phyloP scores from a whole-genome alignment of 148 eudicot species.

The Persicaria maculosa region DNA sequence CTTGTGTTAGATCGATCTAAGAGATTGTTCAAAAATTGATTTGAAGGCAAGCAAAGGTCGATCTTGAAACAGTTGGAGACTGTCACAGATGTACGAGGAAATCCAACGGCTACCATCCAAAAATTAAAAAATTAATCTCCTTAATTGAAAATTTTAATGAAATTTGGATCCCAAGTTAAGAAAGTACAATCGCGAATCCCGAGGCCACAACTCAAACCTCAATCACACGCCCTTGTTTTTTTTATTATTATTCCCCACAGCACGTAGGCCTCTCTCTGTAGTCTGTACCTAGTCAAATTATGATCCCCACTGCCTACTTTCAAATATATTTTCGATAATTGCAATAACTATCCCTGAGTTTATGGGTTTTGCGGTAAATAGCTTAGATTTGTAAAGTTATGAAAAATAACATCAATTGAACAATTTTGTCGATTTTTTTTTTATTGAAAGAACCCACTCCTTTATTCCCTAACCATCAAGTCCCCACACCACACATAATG shows the following conservation, averaged over 20 bases:
- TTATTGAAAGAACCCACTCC: too few species aligned
- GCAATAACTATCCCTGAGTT: background rate
- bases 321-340: background rate
- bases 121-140: background rate
- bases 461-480: too few species aligned
- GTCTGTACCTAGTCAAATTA: background rate
- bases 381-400: too few species aligned
- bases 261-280: background rate
- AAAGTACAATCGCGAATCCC: conserved; percentile 10
- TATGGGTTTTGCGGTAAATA: too few species aligned
- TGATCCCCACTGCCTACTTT: background rate
- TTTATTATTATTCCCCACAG: background rate
- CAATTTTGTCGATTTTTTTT: too few species aligned
- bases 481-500: too few species aligned
- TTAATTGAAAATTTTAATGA: background rate
- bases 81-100: background rate
- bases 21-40: too few species aligned
- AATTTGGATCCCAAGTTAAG: background rate
- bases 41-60: too few species aligned
- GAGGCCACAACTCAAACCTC: background rate
- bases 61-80: too few species aligned
- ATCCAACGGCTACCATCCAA: background rate
- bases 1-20: too few species aligned
- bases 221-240: background rate
- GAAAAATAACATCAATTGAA: too few species aligned